These are phyloP conservation scores for Arxiozyma slooffiae DNA, from an alignment of 1,139 yeast genomes.

Conservation along the genomic window DNA sequence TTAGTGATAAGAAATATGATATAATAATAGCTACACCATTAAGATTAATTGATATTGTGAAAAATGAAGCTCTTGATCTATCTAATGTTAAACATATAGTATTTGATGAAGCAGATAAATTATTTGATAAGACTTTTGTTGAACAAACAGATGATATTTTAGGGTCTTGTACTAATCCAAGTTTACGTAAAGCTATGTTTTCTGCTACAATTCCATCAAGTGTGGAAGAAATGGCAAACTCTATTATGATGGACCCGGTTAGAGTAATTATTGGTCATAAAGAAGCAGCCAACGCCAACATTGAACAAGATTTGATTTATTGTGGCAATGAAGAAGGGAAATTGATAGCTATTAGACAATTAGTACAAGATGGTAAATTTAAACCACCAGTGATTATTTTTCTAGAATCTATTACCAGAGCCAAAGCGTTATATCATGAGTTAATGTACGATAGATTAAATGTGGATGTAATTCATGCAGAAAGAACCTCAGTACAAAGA, in stretches of 20 bases:
- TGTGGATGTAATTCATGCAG: constrained; percentile 95
- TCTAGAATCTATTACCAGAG: constrained; percentile 84
- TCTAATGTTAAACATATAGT: constrained; percentile 61
- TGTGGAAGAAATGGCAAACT: constrained; percentile 79
- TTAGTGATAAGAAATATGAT: constrained; percentile 59
- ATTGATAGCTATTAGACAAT: constrained; percentile 77
- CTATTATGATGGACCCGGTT: constrained; percentile 71
- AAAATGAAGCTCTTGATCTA: constrained; percentile 50
- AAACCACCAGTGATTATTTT: constrained; percentile 90
- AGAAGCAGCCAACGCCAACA: constrained; percentile 79
- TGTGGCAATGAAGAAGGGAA: constrained; percentile 96
- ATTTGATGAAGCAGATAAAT: constrained; percentile 92
- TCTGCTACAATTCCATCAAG: constrained; percentile 94
- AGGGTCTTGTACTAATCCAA: constrained; percentile 44
- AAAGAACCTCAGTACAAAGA: constrained; percentile 82
- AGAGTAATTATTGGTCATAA: constrained; percentile 87
- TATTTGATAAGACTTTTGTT: constrained; percentile 82
- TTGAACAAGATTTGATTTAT: constrained; percentile 74
- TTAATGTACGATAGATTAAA: constrained; percentile 80
- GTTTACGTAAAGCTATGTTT: constrained; percentile 63
- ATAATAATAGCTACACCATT: constrained; percentile 81
- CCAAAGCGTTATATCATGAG: constrained; percentile 90
- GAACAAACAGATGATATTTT: constrained; percentile 85
- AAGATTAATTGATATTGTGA: constrained; percentile 70
- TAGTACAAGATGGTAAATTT: constrained; percentile 75